A percentile compares a stretch with the other conserved stretches of the same genome.
phyloP scores from a whole-genome alignment of 371 early-diverging fungal species.

The Lichtheimia hyalospora region DNA sequence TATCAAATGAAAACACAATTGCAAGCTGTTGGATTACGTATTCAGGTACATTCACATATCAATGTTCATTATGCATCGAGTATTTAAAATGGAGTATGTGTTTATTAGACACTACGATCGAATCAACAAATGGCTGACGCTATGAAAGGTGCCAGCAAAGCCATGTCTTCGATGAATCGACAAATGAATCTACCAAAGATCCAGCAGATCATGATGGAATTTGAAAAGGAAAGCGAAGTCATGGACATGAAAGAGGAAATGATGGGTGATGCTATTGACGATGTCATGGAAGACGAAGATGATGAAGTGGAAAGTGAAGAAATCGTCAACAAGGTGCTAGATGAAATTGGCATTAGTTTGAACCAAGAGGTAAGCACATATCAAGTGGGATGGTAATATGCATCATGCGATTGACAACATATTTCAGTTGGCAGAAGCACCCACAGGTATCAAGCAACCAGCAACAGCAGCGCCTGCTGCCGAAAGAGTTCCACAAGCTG shows the following conservation, averaged over 20 bases:
- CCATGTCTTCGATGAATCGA: constrained; percentile 96
- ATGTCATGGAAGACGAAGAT: constrained; percentile 91
- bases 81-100: too few species aligned
- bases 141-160: constrained; percentile 93
- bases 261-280: constrained; percentile 97
- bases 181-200: constrained; percentile 92
- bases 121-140: constrained; percentile 96
- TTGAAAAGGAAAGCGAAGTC: constrained; percentile 90
- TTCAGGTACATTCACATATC: constrained; percentile 65
- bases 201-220: constrained; percentile 96
- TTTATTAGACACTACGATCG: constrained; percentile 76
- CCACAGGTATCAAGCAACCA: constrained; percentile 54
- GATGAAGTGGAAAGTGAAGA: constrained; percentile 91
- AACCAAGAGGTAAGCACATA: constrained; percentile 52
- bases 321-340: constrained; percentile 91
- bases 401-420: background rate
- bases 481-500: constrained; percentile 49
- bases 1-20: constrained; percentile 94
- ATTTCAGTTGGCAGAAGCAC: constrained; percentile 61
- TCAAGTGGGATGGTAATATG: too few species aligned
- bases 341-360: constrained; percentile 91
- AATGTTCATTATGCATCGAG: background rate
- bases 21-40: constrained; percentile 88
- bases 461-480: constrained; percentile 37
- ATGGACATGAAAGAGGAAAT: constrained; percentile 99